These are phyloP conservation scores for Boletus chippewaensis DNA, from an alignment of 1,284 basidiomycete species.

Conservation along the genomic window DNA sequence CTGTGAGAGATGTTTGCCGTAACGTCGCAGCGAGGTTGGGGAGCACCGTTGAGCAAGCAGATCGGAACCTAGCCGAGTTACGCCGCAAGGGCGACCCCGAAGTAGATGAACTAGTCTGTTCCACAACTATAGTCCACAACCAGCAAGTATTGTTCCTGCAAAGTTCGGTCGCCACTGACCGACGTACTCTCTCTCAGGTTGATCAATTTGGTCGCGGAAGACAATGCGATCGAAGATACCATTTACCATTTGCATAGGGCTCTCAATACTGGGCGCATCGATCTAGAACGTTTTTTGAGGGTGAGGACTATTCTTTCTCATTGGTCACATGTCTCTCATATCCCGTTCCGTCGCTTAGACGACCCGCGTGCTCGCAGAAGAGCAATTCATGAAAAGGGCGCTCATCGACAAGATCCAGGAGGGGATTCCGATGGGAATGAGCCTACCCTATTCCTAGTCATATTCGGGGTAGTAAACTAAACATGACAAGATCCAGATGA, in stretches of 20 bases:
- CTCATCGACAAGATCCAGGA: slow-evolving; percentile 81
- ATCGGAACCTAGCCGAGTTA: slow-evolving; percentile 63
- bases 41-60: slow-evolving; percentile 56
- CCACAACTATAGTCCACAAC: slow-evolving; percentile 92
- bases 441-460: slow-evolving; percentile 29
- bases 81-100: slow-evolving; percentile 70
- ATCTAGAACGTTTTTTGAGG: slow-evolving; percentile 88
- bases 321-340: slow-evolving; percentile 23
- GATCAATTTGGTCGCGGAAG: slow-evolving; percentile 94
- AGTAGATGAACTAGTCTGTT: slow-evolving; percentile 92
- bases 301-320: slow-evolving; percentile 40
- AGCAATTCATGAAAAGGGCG: slow-evolving; percentile 92
- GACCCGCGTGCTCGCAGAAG: slow-evolving; percentile 81
- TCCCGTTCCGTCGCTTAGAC: slow-evolving; percentile 46
- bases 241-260: slow-evolving; percentile 96
- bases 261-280: slow-evolving; percentile 85
- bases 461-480: slow-evolving; percentile 30
- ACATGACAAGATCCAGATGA: slow-evolving; percentile 25
- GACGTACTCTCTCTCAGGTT: slow-evolving; percentile 48
- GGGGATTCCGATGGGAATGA: slow-evolving; percentile 55
- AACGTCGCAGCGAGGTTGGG: slow-evolving; percentile 66
- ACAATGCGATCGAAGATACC: slow-evolving; percentile 97
- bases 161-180: slow-evolving; percentile 15
- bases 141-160: slow-evolving; percentile 57
- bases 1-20: slow-evolving; percentile 89